These are phyloP conservation scores for Dictyostelium purpureum DNA, from an alignment of 78 protist genomes.

Conservation along the genomic window DNA sequence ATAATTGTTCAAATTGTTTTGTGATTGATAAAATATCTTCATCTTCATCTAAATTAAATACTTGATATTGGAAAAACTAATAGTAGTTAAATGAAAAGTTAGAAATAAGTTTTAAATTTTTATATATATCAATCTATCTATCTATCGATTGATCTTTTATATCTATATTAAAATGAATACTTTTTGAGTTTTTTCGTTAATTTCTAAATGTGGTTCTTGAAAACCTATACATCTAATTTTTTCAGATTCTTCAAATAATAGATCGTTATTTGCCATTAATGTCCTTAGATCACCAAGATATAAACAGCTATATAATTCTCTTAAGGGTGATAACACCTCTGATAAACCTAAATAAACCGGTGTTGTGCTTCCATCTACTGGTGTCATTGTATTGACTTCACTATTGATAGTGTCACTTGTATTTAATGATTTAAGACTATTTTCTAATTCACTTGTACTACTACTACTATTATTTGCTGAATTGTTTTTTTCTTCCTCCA, in stretches of 20 bases:
- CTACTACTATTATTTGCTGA: background rate
- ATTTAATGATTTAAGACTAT: slow-evolving; percentile 1
- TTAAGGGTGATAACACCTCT: background rate
- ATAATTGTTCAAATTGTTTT: slow-evolving; percentile 43
- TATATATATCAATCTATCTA: background rate
- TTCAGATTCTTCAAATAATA: slow-evolving; percentile 33
- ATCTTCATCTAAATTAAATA: slow-evolving; percentile 45
- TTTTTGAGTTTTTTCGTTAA: slow-evolving; percentile 13
- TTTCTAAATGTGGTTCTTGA: slow-evolving; percentile 32
- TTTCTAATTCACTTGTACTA: background rate
- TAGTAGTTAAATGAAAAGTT: background rate
- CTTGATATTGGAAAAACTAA: slow-evolving; percentile 65
- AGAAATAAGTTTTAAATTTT: background rate
- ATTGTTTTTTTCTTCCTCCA: background rate
- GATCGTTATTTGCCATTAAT: background rate
- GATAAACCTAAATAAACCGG: background rate
- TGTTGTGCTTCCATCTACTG: background rate
- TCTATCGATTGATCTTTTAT: background rate
- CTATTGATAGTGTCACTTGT: background rate
- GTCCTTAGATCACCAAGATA: slow-evolving; percentile 43
- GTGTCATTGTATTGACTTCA: background rate
- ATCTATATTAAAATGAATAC: background rate
- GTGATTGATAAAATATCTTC: slow-evolving; percentile 49
- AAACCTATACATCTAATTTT: slow-evolving; percentile 57
- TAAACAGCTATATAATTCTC: slow-evolving; percentile 34